Conservation (phyloP, 2,329 filamentous ascomycete genomes). For the Epichloe typhina region DNA sequence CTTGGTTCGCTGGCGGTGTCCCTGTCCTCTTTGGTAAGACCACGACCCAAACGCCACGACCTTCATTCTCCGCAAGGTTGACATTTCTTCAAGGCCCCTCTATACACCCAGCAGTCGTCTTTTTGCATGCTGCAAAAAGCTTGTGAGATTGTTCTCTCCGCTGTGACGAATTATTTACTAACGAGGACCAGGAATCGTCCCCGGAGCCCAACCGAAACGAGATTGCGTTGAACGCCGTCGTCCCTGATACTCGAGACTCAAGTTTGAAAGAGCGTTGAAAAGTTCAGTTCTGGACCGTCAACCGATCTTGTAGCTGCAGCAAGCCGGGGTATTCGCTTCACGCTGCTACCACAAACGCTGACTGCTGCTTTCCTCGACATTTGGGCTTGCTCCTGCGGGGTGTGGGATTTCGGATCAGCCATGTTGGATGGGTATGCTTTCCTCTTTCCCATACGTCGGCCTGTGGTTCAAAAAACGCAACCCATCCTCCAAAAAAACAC, state of each 20-base stretch:
- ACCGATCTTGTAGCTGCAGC: not conserved
- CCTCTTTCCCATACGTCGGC: slow-evolving; percentile 7
- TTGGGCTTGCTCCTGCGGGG: slow-evolving; percentile 12
- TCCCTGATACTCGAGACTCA: not conserved
- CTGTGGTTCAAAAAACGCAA: not conserved
- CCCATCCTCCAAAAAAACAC: not conserved
- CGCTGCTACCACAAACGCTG: not conserved
- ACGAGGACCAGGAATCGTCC: slow-evolving; percentile 8
- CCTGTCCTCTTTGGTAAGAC: slow-evolving; percentile 2
- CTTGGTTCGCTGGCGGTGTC: slow-evolving; percentile 1
- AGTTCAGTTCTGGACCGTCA: not conserved
- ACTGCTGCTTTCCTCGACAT: slow-evolving; percentile 6
- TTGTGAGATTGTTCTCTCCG: not conserved
- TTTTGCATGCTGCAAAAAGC: not conserved
- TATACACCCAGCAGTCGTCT: not conserved
- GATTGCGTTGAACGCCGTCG: not conserved
- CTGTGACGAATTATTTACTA: slow-evolving; percentile 9
- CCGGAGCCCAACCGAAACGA: slow-evolving; percentile 16
- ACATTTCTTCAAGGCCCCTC: not conserved
- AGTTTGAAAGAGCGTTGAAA: not conserved
- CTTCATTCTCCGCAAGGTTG: not conserved
- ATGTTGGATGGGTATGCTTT: slow-evolving; percentile 28
- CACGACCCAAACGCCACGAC: not conserved
- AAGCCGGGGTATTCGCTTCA: not conserved
- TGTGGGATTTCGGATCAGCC: slow-evolving; percentile 5